Conservation (phyloP, 2,329 filamentous ascomycete species). For the Pyricularia grisea region DNA sequence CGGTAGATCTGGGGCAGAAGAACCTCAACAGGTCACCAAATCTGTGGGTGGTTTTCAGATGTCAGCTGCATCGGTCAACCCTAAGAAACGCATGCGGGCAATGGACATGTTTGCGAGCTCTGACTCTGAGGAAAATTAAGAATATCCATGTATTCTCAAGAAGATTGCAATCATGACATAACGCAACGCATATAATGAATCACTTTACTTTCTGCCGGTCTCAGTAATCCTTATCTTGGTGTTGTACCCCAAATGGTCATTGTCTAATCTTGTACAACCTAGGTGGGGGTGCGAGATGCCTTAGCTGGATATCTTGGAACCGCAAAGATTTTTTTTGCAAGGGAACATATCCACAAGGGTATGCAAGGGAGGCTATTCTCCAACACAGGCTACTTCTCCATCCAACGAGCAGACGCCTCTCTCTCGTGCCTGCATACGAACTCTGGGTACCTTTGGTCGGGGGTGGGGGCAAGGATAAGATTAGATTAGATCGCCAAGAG, state of each 20-base stretch:
- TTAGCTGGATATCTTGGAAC: not conserved
- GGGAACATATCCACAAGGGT: not conserved
- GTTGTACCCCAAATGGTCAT: not conserved
- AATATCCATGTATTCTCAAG: not conserved
- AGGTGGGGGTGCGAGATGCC: not conserved
- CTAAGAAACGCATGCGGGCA: conserved; percentile 59
- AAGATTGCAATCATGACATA: not conserved
- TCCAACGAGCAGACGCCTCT: not conserved
- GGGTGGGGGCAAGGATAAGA: not conserved
- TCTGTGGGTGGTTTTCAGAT: conserved; percentile 16
- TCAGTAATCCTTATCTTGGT: not conserved
- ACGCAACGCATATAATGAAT: not conserved
- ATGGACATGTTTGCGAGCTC: conserved; percentile 85
- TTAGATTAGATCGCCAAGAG: conserved; percentile 11
- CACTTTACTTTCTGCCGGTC: not conserved
- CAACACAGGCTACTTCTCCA: not conserved
- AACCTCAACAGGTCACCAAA: not conserved
- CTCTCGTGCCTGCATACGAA: not conserved
- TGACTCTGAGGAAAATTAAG: conserved; percentile 30
- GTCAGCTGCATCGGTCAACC: conserved; percentile 14
- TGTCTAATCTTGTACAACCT: not conserved
- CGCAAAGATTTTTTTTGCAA: not conserved
- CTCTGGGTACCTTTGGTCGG: not conserved
- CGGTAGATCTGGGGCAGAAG: not conserved
- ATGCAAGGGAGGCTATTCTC: not conserved